phyloP scores from a whole-genome alignment of 2,329 filamentous ascomycete species.

The Colletotrichum sp. region DNA sequence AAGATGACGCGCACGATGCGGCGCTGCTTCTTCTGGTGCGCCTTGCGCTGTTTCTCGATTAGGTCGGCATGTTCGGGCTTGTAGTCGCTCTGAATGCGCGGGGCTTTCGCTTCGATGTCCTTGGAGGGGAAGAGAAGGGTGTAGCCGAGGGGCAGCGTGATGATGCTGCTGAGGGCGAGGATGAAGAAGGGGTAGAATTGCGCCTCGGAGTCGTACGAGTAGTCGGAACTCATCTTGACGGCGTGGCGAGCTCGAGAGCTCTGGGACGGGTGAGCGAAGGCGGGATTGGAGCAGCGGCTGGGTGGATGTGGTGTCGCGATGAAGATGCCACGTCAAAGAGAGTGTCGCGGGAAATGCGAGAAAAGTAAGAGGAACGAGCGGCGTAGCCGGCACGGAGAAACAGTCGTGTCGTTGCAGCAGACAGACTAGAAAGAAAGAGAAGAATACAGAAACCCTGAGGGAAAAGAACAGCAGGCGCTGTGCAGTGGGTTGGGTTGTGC shows the following conservation, averaged over 20 bases:
- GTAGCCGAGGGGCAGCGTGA: constrained; percentile 91
- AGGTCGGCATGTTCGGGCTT: constrained; percentile 82
- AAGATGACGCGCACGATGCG: constrained; percentile 83
- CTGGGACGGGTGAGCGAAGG: constrained; percentile 16
- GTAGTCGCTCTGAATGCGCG: constrained; percentile 82
- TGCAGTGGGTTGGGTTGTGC: neutral
- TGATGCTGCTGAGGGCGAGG: constrained; percentile 83
- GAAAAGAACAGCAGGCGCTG: neutral
- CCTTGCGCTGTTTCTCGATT: constrained; percentile 80
- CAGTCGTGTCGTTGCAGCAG: neutral
- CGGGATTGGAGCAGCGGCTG: neutral
- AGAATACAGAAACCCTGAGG: neutral
- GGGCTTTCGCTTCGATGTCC: constrained; percentile 78
- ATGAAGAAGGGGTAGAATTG: constrained; percentile 99
- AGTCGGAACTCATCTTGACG: constrained; percentile 84
- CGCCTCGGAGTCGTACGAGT: constrained; percentile 97
- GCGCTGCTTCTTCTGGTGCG: constrained; percentile 88
- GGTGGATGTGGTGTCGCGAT: neutral
- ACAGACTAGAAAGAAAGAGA: neutral
- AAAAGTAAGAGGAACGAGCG: neutral
- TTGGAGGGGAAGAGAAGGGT: constrained; percentile 80
- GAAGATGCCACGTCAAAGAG: constrained; percentile 3
- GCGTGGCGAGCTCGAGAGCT: constrained; percentile 34
- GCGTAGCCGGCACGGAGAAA: neutral
- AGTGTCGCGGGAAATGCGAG: neutral